These are phyloP conservation scores for Fistulifera solaris DNA, from an alignment of 108 stramenopile genomes.

Conservation along the genomic window DNA sequence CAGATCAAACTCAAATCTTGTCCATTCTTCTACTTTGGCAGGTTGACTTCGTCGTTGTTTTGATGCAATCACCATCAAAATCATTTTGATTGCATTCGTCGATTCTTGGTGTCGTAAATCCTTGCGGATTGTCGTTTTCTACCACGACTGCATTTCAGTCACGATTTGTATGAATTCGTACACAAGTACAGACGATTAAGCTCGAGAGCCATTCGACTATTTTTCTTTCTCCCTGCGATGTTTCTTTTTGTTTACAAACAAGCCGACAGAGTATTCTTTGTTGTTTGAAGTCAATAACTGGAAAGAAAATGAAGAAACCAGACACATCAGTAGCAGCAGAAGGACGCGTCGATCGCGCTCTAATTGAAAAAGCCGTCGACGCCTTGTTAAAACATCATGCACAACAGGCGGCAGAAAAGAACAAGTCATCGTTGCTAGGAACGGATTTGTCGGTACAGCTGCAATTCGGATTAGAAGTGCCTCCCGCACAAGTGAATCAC, in stretches of 20 bases:
- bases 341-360: constrained; percentile 27
- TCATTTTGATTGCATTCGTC: no score
- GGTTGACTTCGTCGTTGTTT: no score
- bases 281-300: neutral
- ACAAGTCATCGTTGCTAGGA: constrained; percentile 40
- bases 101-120: no score
- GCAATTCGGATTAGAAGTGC: constrained; percentile 55
- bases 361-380: constrained; percentile 42
- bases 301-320: neutral
- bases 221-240: neutral
- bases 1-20: no score
- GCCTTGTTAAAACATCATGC: constrained; percentile 75
- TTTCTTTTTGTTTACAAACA: neutral
- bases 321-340: neutral
- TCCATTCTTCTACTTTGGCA: no score
- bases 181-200: neutral
- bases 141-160: no score
- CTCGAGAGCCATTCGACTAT: constrained; percentile 4
- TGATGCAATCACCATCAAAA: no score
- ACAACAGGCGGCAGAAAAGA: constrained; percentile 17
- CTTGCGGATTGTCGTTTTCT: no score
- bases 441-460: constrained; percentile 54
- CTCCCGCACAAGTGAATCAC: constrained; percentile 44
- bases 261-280: neutral
- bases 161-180: constrained; percentile 2